Evolutionary conservation across 1,284 basidiomycete species (phyloP).

Genomic region (Microbotryum violaceum): DNA sequence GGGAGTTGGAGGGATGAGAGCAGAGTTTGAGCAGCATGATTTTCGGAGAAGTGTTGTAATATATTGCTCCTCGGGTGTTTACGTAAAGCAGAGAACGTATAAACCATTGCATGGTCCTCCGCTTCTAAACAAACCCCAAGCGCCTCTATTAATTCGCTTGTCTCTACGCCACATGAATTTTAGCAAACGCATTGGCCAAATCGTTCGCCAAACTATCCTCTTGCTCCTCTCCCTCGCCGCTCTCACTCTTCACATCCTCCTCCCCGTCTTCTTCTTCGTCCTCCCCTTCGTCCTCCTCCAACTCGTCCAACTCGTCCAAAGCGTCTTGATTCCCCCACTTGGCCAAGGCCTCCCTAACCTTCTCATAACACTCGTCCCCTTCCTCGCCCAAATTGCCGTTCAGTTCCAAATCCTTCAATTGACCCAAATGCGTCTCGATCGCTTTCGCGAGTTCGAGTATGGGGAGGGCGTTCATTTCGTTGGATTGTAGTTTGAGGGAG

Average conservation of each 20-base stretch:
- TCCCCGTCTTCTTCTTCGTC: constrained; percentile 30
- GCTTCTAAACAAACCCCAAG: too few relatives aligned
- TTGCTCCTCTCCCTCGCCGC: constrained; percentile 34
- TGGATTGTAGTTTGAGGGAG: constrained; percentile 75
- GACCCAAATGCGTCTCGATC: constrained; percentile 54
- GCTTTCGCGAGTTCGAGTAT: constrained; percentile 61
- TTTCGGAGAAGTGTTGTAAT: too few relatives aligned
- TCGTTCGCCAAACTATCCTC: background rate
- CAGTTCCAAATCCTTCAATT: constrained; percentile 63
- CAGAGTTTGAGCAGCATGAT: too few relatives aligned
- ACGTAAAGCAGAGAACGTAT: too few relatives aligned
- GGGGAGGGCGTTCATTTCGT: constrained; percentile 69
- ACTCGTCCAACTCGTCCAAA: constrained; percentile 65
- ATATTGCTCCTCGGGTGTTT: too few relatives aligned
- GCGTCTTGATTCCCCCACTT: constrained; percentile 72
- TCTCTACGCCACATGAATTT: too few relatives aligned
- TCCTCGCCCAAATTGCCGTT: constrained; percentile 75
- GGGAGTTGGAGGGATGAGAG: too few relatives aligned
- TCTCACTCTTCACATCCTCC: constrained; percentile 23
- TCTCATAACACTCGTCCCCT: constrained; percentile 64
- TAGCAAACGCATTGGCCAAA: too few relatives aligned
- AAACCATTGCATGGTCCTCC: too few relatives aligned
- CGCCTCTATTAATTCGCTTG: too few relatives aligned
- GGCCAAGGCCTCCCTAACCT: constrained; percentile 58
- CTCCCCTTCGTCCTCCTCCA: constrained; percentile 37